Percentiles rank a stretch among this genome's conserved stretches.
These are phyloP conservation scores for Petunia secreta DNA, from an alignment of 257 asterid genomes.

Conservation along the genomic window DNA sequence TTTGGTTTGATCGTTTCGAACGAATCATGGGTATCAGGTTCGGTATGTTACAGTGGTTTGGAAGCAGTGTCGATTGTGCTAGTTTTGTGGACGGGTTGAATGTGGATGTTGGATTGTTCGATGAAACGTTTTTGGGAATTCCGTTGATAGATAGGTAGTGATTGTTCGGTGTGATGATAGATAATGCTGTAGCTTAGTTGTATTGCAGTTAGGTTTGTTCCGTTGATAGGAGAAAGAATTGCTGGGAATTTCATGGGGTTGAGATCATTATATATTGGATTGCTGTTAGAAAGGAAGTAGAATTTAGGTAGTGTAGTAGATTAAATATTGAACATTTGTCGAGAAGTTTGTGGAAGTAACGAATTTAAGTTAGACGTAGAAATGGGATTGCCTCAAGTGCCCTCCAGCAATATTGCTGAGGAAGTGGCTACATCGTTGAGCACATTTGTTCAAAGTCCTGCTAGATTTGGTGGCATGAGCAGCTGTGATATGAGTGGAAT, in stretches of 20 bases:
- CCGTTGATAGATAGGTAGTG: slow-evolving; percentile 23
- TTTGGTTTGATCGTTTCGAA: slow-evolving; percentile 23
- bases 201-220: slow-evolving; percentile 1
- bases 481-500: slow-evolving; percentile 59
- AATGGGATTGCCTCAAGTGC: slow-evolving; percentile 87
- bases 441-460: slow-evolving; percentile 53
- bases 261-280: slow-evolving; percentile 16
- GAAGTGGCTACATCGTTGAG: slow-evolving; percentile 59
- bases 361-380: slow-evolving; percentile 16
- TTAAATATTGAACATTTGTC: slow-evolving; percentile 1
- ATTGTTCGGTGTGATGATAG: neutral
- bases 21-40: slow-evolving; percentile 15
- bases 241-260: slow-evolving; percentile 17
- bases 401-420: slow-evolving; percentile 59
- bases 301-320: slow-evolving; percentile 19
- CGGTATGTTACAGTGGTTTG: slow-evolving; percentile 9
- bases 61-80: neutral
- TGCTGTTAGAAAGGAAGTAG: neutral
- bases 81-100: neutral
- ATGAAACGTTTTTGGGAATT: slow-evolving; percentile 15
- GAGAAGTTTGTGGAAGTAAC: slow-evolving; percentile 21
- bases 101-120: slow-evolving; percentile 16
- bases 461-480: slow-evolving; percentile 48
- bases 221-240: slow-evolving; percentile 19
- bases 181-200: slow-evolving; percentile 15